A percentile compares a stretch with the other conserved stretches of the same genome.
Evolutionary conservation across 2,329 filamentous ascomycete genomes (phyloP).

Genomic region (Nothomitra cinnamomea): DNA sequence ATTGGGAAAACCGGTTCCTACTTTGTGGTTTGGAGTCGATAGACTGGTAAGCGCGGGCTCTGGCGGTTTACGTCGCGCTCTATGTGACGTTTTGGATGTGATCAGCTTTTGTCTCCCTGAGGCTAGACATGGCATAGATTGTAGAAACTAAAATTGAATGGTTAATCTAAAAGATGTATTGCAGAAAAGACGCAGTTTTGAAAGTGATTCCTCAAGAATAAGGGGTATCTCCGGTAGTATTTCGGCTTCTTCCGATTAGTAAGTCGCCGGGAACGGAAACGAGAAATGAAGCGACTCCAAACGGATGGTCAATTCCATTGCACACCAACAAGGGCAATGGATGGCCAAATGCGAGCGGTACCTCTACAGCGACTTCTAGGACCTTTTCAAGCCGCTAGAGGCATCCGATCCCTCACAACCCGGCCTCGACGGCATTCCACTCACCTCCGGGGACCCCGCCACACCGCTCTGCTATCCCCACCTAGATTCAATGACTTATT

Average conservation of each 20-base stretch:
- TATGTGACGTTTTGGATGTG: neutral
- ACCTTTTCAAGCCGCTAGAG: neutral
- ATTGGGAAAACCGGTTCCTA: neutral
- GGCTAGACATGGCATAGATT: neutral
- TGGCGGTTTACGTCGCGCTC: neutral
- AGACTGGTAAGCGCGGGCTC: neutral
- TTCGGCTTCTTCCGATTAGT: too few relatives aligned
- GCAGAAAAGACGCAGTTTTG: neutral
- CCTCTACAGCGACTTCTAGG: neutral
- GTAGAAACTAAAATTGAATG: neutral
- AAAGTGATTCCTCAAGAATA: too few relatives aligned
- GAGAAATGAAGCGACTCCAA: neutral
- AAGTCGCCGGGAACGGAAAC: neutral
- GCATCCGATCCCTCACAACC: neutral
- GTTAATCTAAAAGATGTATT: neutral
- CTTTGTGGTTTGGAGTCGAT: neutral
- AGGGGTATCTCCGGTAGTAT: too few relatives aligned
- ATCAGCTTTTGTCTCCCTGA: neutral
- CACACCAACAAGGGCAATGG: neutral
- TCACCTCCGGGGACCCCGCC: neutral
- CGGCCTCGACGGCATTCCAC: neutral
- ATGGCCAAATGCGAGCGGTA: neutral
- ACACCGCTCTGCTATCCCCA: neutral
- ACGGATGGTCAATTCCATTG: neutral
- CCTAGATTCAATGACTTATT: neutral